These are phyloP conservation scores for Aspergillus hortae DNA, from an alignment of 2,329 filamentous ascomycete species.

Conservation along the genomic window DNA sequence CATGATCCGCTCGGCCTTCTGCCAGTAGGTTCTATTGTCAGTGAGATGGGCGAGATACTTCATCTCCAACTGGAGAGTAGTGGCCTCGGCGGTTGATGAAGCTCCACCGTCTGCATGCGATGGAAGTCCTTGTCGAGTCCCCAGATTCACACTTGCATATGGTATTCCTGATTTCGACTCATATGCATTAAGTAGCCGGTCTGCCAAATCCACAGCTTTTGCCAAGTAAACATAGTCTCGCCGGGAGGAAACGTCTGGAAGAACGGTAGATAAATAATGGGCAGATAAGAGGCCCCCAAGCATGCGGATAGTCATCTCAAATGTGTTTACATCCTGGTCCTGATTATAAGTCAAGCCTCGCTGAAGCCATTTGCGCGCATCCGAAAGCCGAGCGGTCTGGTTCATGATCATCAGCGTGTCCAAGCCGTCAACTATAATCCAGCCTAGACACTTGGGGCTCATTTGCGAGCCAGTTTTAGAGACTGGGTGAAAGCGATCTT, in stretches of 20 bases:
- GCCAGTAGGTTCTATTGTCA: constrained; percentile 89
- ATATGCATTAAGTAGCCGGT: constrained; percentile 81
- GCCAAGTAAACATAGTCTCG: constrained; percentile 87
- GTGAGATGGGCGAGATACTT: constrained; percentile 95
- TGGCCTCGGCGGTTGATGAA: constrained; percentile 90
- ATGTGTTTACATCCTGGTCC: constrained; percentile 93
- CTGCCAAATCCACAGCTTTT: constrained; percentile 88
- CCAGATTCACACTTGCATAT: constrained; percentile 85
- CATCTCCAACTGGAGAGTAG: constrained; percentile 89
- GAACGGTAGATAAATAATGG: constrained; percentile 86
- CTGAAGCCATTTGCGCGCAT: constrained; percentile 86
- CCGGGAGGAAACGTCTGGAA: constrained; percentile 76
- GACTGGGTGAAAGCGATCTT: constrained; percentile 56
- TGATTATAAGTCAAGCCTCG: constrained; percentile 80
- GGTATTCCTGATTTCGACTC: constrained; percentile 83
- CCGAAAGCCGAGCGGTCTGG: constrained; percentile 74
- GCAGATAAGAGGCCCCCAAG: constrained; percentile 87
- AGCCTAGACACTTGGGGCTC: constrained; percentile 84
- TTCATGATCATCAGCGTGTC: constrained; percentile 99
- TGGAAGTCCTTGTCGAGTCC: constrained; percentile 68
- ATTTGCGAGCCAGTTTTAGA: constrained; percentile 78
- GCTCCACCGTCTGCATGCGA: constrained; percentile 84
- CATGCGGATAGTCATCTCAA: constrained; percentile 98
- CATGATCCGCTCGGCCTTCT: constrained; percentile 79
- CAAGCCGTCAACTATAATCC: constrained; percentile 95